Conservation (phyloP, 2,329 filamentous ascomycete genomes). For the Calonectria naviculata region DNA sequence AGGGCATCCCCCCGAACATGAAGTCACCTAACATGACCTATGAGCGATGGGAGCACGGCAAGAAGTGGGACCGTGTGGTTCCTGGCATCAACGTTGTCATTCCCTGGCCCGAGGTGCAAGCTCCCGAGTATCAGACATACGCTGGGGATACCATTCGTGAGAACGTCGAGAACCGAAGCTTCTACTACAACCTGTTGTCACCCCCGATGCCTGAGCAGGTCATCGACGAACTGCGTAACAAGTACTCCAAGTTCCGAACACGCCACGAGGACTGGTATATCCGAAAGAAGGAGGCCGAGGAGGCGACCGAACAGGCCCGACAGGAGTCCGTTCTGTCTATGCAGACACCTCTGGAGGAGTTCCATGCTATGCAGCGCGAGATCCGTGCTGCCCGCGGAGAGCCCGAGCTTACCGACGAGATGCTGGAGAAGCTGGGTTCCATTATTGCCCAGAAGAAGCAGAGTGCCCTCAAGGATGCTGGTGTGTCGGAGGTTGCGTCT, state of each 20-base stretch:
- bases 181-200: slow-evolving; percentile 79
- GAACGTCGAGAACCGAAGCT: slow-evolving; percentile 80
- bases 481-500: slow-evolving; percentile 46
- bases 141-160: slow-evolving; percentile 79
- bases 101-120: slow-evolving; percentile 76
- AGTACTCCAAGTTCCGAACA: slow-evolving; percentile 84
- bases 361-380: slow-evolving; percentile 65
- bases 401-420: slow-evolving; percentile 66
- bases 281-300: slow-evolving; percentile 70
- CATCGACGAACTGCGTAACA: slow-evolving; percentile 87
- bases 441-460: slow-evolving; percentile 68
- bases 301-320: slow-evolving; percentile 53
- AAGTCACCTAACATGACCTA: slow-evolving; percentile 54
- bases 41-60: slow-evolving; percentile 53
- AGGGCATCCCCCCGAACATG: slow-evolving; percentile 62
- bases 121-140: slow-evolving; percentile 64
- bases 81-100: slow-evolving; percentile 78
- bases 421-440: slow-evolving; percentile 72
- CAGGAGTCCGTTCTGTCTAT: slow-evolving; percentile 49
- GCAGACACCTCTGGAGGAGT: slow-evolving; percentile 69
- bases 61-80: slow-evolving; percentile 68
- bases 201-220: slow-evolving; percentile 84
- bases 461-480: slow-evolving; percentile 50
- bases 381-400: slow-evolving; percentile 64
- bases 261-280: slow-evolving; percentile 83